These are phyloP conservation scores for Ustilago shanxiensis DNA, from an alignment of 1,284 basidiomycete species.

Conservation along the genomic window DNA sequence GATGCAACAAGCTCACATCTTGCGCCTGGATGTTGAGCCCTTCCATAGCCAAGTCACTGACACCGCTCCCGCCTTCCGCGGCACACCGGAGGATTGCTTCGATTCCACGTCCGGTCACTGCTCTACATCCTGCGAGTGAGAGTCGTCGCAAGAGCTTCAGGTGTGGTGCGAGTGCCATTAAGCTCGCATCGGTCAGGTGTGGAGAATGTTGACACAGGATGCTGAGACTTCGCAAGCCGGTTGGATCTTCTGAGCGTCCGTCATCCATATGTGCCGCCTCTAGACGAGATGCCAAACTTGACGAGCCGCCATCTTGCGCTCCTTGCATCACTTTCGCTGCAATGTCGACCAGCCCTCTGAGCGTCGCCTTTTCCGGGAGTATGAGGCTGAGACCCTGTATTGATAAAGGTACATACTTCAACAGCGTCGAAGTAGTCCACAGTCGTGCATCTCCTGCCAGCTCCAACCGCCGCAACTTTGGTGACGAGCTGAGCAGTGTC, in stretches of 20 bases:
- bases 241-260: neutral
- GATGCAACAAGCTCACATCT: conserved; percentile 32
- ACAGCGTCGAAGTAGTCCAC: conserved; percentile 55
- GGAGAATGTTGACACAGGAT: conserved; percentile 57
- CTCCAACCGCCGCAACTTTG: conserved; percentile 51
- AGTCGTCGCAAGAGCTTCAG: conserved; percentile 47
- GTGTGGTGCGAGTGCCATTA: conserved; percentile 47
- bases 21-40: conserved; percentile 49
- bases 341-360: conserved; percentile 40
- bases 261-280: conserved; percentile 6
- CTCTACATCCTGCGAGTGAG: conserved; percentile 61
- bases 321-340: conserved; percentile 30
- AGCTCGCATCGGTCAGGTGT: conserved; percentile 51
- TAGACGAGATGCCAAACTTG: conserved; percentile 6
- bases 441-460: conserved; percentile 61
- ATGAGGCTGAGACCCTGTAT: conserved; percentile 45
- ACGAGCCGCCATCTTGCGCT: neutral
- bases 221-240: conserved; percentile 45
- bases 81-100: conserved; percentile 41
- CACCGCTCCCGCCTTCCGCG: conserved; percentile 5
- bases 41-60: conserved; percentile 61
- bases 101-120: conserved; percentile 56
- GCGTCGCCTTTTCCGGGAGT: conserved; percentile 42
- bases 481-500: conserved; percentile 36
- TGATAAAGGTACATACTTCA: conserved; percentile 28